Conservation (phyloP, 768 basidiomycete genomes). For the Mycena vitilis region DNA sequence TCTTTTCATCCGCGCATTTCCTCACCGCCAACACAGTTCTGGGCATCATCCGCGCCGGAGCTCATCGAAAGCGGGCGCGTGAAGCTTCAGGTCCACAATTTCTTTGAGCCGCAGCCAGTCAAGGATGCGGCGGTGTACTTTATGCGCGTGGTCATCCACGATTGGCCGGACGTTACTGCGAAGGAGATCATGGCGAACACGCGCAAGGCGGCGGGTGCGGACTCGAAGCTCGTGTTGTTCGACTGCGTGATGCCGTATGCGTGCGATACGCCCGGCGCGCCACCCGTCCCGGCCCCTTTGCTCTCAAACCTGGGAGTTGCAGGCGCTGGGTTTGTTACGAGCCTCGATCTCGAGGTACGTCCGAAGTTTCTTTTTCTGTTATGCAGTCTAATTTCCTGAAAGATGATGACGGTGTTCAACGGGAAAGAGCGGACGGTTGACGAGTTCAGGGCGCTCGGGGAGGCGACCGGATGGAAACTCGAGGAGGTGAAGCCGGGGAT, state of each 20-base stretch:
- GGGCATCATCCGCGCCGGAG: slow-evolving; percentile 40
- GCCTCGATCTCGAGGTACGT: slow-evolving; percentile 39
- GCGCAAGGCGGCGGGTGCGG: slow-evolving; percentile 31
- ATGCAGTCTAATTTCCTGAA: background rate
- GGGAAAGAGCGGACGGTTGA: slow-evolving; percentile 44
- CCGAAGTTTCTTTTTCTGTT: background rate
- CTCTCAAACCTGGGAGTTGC: slow-evolving; percentile 42
- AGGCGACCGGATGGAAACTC: slow-evolving; percentile 44
- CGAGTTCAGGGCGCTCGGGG: slow-evolving; percentile 38
- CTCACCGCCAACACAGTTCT: slow-evolving; percentile 36
- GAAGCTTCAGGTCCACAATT: slow-evolving; percentile 45
- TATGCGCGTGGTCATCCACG: slow-evolving; percentile 43
- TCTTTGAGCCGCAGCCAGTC: slow-evolving; percentile 41
- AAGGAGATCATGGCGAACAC: slow-evolving; percentile 39
- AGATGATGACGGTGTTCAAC: slow-evolving; percentile 43
- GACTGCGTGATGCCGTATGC: slow-evolving; percentile 35
- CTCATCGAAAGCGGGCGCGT: slow-evolving; percentile 42
- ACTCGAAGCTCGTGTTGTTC: slow-evolving; percentile 36
- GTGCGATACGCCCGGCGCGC: slow-evolving; percentile 24
- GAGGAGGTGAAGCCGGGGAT: slow-evolving; percentile 38
- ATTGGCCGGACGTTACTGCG: slow-evolving; percentile 39
- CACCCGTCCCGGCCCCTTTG: slow-evolving; percentile 40
- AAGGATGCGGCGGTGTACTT: slow-evolving; percentile 38
- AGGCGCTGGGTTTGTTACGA: slow-evolving; percentile 35
- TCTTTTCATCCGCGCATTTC: background rate